Evolutionary conservation across 2,329 filamentous ascomycete genomes (phyloP), one percentile per base, ranked within the genome.

Genomic region (Coniochaeta ligniaria): DNA sequence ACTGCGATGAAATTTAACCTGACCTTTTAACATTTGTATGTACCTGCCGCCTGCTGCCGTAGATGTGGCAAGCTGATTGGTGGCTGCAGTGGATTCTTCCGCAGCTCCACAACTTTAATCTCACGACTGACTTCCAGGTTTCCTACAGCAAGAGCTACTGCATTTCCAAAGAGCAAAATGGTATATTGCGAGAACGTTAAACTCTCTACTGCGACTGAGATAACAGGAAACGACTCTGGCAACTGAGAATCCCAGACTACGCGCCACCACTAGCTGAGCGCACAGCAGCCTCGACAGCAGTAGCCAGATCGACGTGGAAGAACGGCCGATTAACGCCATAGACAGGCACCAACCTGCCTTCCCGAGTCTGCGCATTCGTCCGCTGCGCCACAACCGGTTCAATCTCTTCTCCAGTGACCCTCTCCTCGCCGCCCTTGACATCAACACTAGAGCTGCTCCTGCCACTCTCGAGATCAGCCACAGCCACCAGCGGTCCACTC

Each of bases 221-320:
- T 52, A 6, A n/a, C 47, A 52, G 9, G 14, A 52, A 31, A 28
- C 11, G 14, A 52, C 14, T 16, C 24, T 9, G 12, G 24, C 22
- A 52, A 52, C 6, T 17, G 14, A 3, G 6, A 16, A 17, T 6
- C 24, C 24, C 5, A 28, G 24, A 45, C 35, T 20, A 60, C 28
- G 55, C 55, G 57, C 35, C 20, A 14, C 14, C 24, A 8, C 47
- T 52, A 6, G 26, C 47, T 6, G 47, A 52, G 47, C 60, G 60
- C n/a, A 67, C 38, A n/a, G 73, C 74, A 2, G 70, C 68, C 36
- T 75, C 72, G 6, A 80, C 70, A 7, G 78, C 78, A 20, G 75
- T 75, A 24, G 72, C 67, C 17, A 81, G 67, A 63, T 81, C 78
- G 3, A 76, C 62, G 56, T 82, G 79, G 69, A 81, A 80, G 62